phyloP scores from a whole-genome alignment of 768 basidiomycete genomes.

The Dioszegia aurantiaca region DNA sequence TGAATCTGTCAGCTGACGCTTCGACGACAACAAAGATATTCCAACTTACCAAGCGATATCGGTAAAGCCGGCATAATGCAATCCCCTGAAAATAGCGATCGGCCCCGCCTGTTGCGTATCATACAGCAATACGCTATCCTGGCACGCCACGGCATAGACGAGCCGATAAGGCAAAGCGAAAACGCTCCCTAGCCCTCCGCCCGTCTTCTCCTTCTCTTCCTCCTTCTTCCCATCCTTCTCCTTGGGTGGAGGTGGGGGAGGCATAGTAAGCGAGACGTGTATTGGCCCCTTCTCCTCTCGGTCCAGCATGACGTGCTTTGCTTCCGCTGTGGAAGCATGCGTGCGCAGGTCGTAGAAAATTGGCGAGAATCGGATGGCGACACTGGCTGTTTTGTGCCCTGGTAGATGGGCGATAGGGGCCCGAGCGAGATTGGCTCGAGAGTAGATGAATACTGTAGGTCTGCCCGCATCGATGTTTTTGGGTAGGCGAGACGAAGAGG shows the following conservation, averaged over 20 bases:
- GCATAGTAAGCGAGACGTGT: slow-evolving; percentile 53
- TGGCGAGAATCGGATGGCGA: slow-evolving; percentile 90
- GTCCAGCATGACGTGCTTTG: slow-evolving; percentile 63
- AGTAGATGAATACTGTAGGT: slow-evolving; percentile 83
- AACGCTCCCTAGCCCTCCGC: slow-evolving; percentile 58
- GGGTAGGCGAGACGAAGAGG: slow-evolving; percentile 12
- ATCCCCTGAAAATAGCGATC: slow-evolving; percentile 81
- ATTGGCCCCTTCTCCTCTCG: slow-evolving; percentile 48
- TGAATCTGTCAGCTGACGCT: slow-evolving; percentile 48
- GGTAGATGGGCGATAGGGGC: slow-evolving; percentile 92
- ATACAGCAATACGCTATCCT: slow-evolving; percentile 90
- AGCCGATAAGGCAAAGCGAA: slow-evolving; percentile 91
- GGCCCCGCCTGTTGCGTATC: slow-evolving; percentile 96
- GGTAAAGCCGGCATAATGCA: slow-evolving; percentile 97
- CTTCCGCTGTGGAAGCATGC: slow-evolving; percentile 54
- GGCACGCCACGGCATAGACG: slow-evolving; percentile 91
- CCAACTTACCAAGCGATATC: slow-evolving; percentile 82
- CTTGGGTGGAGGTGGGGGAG: slow-evolving; percentile 64
- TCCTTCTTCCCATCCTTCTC: slow-evolving; percentile 28
- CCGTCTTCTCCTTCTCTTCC: slow-evolving; percentile 24
- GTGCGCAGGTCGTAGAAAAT: slow-evolving; percentile 84
- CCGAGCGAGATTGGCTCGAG: slow-evolving; percentile 86
- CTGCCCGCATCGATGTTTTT: slow-evolving; percentile 55
- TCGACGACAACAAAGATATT: neutral
- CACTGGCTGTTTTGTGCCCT: slow-evolving; percentile 91